Evolutionary conservation across 768 basidiomycete genomes (phyloP), one percentile per base, ranked within the genome.

Genomic region (Gautieria morchelliformis): DNA sequence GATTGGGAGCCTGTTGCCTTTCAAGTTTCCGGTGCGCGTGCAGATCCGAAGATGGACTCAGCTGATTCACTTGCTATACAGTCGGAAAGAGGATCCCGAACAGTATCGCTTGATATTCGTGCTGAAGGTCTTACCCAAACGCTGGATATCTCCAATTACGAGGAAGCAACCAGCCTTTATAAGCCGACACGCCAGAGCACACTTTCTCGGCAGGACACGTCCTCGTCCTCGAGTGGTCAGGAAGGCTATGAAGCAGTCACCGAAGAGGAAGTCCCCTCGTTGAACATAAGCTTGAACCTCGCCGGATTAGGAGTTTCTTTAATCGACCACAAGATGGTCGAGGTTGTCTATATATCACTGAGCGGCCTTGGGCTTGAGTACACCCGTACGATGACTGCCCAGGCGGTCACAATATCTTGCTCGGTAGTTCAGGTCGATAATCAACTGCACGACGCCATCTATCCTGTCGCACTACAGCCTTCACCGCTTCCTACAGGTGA

Each of bases 351-450:
- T 66, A 69, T 90, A 24, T 87, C 90, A 1, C 71, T 90, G 62
- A 83, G 87, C 46, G 74, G 79, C 14, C 75, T 98, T 56, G 85
- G 87, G 63, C 78, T 97, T 59, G 89, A 93, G 63, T 98, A 94
- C 70, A 80, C 78, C 42, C 81, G 88, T 64, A 94, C 85, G 65
- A 72, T 79, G 0, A 76, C 85, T 39, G 85, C 90, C 5, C 91
- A 94, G 64, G 80, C 89, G 1, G 75, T 93, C 53, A 89, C 82
- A 49, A 40, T 98, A 37, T 82, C 86, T 8, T 88, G 87, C 65
- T 90, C 88, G n/a, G 84, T 78, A 63, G 76, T 99, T 11, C 94
- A 98, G 68, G 80, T 98, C 59, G 96, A 99, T 72, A 99, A 98
- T 66, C 96, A 99, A 67, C 80, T 99, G 12, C 95, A 98, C 59